Evolutionary conservation across 371 early-diverging fungal species (phyloP), one percentile per base, ranked within the genome.

Genomic region (Coemansia sp.): DNA sequence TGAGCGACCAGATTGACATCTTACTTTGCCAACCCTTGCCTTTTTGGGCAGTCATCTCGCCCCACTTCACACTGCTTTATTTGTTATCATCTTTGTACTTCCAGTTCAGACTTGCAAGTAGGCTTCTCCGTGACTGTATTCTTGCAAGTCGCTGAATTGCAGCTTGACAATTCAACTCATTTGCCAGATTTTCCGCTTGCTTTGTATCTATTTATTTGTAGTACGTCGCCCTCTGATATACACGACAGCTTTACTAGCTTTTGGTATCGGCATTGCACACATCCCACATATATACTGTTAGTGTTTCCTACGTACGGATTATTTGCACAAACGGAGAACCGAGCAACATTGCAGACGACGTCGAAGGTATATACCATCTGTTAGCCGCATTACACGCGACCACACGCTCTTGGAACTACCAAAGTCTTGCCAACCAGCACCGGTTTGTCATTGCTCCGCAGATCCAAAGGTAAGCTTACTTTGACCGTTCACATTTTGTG

Each of bases 61-160:
- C 29, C 29, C 17, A 19, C 21, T 28, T 28, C 13, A n/a, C 24
- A 23, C 11, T 21, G 4, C 53, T 12, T 24, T 23, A 13, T 52
- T 52, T 52, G 19, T 15, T n/a, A 2, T 26, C 15, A n/a, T 24
- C 23, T 54, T 23, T 26, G 54, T 13, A 23, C 29, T 55, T 26
- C 13, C 28, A n/a, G 55, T 56, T 28, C 32, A 17, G 56, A 56
- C 56, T 56, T 28, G 49, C 49, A 48, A 48, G 49, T n/a, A 19
- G 49, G 15, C 8, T 19, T 17, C 19, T 19, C 49, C 19, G 21
- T 8, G 49, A 19, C 17, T 9, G 19, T n/a, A 19, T 19, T 19
- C 49, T 48, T 48, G 49, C 49, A 48, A 36, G 29, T 28, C 53
- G 29, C 29, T 56, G 56, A 56, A 56, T 56, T 56, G 2, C 56